Evolutionary conservation across 768 basidiomycete species (phyloP).

Genomic region (Kwoniella sp.): DNA sequence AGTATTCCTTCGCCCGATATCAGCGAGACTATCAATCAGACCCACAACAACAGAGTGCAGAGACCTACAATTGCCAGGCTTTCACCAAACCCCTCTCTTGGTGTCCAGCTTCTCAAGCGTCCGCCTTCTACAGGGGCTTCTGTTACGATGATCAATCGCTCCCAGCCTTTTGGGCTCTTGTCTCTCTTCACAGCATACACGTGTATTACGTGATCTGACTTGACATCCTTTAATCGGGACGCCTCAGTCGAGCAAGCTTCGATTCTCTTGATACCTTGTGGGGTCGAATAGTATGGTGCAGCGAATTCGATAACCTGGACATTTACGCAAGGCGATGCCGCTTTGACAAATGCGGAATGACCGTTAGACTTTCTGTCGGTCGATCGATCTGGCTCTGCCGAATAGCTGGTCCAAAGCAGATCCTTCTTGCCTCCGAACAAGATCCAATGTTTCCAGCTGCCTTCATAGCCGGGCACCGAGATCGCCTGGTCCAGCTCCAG

Average conservation of each 20-base stretch:
- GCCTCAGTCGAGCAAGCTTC: constrained; percentile 44
- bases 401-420: constrained; percentile 46
- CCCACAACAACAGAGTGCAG: neutral
- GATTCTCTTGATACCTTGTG: constrained; percentile 45
- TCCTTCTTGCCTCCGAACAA: constrained; percentile 46
- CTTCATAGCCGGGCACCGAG: constrained; percentile 37
- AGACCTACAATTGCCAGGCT: constrained; percentile 31
- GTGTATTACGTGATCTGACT: constrained; percentile 35
- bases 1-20: constrained; percentile 29
- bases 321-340: constrained; percentile 27
- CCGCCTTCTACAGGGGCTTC: constrained; percentile 39
- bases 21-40: neutral
- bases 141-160: constrained; percentile 43
- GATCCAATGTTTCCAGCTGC: constrained; percentile 34
- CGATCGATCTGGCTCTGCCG: constrained; percentile 39
- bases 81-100: constrained; percentile 41
- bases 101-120: constrained; percentile 38
- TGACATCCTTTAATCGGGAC: constrained; percentile 34
- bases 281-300: constrained; percentile 39
- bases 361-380: constrained; percentile 4
- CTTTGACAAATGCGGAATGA: constrained; percentile 31
- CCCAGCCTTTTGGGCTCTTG: constrained; percentile 48
- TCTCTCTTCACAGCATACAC: constrained; percentile 47
- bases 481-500: constrained; percentile 37
- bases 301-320: constrained; percentile 53